Evolutionary conservation across 2,329 filamentous ascomycete species (phyloP).

Genomic region (Diaporthe sp.): DNA sequence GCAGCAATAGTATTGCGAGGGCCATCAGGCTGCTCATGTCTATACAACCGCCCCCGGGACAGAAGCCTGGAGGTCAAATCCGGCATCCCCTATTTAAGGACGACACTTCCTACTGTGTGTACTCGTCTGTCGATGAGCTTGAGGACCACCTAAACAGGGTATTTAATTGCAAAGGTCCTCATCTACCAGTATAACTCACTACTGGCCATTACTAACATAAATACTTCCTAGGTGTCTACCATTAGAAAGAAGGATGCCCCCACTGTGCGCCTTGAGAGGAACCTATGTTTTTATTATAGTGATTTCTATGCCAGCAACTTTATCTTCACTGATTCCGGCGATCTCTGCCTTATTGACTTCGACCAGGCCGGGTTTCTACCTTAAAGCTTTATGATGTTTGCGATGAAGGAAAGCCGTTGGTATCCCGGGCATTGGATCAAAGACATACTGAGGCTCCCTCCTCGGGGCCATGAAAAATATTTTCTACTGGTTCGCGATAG

Average conservation of each 20-base stretch:
- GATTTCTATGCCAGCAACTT: not conserved
- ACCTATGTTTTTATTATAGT: slow-evolving; percentile 6
- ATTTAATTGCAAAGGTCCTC: not conserved
- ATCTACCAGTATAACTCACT: not conserved
- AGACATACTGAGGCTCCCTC: not conserved
- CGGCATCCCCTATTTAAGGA: slow-evolving; percentile 17
- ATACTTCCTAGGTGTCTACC: not conserved
- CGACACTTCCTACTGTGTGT: not conserved
- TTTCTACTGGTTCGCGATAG: not conserved
- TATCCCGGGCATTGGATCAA: not conserved
- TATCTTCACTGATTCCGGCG: slow-evolving; percentile 4
- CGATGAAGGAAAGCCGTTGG: not conserved
- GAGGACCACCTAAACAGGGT: not conserved
- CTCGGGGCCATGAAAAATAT: not conserved
- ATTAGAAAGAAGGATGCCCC: not conserved
- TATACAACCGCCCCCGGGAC: not conserved
- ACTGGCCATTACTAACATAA: not conserved
- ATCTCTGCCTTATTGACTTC: not conserved
- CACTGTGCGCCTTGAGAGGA: not conserved
- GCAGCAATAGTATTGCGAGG: not conserved
- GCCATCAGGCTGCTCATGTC: slow-evolving; percentile 30
- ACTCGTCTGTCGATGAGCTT: not conserved
- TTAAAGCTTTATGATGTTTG: not conserved
- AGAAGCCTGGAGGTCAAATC: not conserved
- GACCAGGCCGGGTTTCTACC: slow-evolving; percentile 11